Base-by-base conservation (phyloP, 805 yeast species). In the Ogataea zsoltii region DNA sequence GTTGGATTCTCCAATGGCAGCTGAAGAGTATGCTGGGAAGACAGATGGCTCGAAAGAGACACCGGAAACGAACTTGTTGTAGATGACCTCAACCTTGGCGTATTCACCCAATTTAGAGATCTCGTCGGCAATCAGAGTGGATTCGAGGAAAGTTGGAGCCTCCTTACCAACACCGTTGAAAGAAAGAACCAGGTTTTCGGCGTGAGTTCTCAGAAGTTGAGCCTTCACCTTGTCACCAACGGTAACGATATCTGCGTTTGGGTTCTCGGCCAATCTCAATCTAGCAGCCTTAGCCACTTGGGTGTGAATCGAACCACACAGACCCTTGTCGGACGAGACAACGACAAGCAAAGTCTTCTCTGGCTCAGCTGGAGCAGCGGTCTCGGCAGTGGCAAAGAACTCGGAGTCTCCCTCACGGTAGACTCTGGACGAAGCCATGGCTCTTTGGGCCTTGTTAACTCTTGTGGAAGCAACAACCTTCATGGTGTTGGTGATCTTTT, bases 401-500 rank as follows among this genome's bases (percentile, higher is more conserved):
- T 85, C 89, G 51, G 75, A 59, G 65, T 90, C 96, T 49, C 91
- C 83, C 60, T 78, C 77, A 66, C 84, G 84, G 78, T 88, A 92
- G 50, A 80, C 85, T 70, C 96, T 84, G 41, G 97, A 85, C 41
- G 88, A 80, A 58, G 77, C 75, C 90, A 90, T 92, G 51, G 97
- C 96, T 71, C 85, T 87, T 74, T 90, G 96, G 51, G 99, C 99
- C 75, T 88, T 90, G 68, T 82, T 78, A 70, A 94, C 82, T 76
- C 97, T 86, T 60, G 99, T 94, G 33, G 98, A 92, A 33, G 99
- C 99, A 64, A 94, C 99, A 74, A 94, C 85, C 80, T 91, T 94
- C 98, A 94, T 94, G 72, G 99, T 94, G 76, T 94, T 94, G 75
- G 99, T 94, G 76, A 94, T 94, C 79, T 94, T 94, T 77, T 94